Percentiles rank a stretch among this genome's conserved stretches.
These are phyloP conservation scores for Durotheca rogersii DNA, from an alignment of 495 filamentous ascomycete species.

Conservation along the genomic window DNA sequence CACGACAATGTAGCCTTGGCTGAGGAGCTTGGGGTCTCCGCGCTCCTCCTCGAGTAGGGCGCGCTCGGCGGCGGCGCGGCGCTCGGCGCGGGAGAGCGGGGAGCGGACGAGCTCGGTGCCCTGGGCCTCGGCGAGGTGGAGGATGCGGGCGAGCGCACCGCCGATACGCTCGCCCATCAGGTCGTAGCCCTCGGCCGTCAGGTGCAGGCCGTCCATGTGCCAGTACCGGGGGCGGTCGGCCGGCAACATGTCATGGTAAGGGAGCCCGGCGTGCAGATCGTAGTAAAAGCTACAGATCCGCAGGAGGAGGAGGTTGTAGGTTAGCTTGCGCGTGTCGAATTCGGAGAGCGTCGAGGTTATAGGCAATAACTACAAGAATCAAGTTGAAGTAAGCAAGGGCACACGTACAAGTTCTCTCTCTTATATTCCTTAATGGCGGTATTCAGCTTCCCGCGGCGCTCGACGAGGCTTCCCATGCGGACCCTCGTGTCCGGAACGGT, in stretches of 20 bases:
- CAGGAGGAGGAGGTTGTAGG: not conserved
- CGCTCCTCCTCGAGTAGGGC: slow-evolving; percentile 46
- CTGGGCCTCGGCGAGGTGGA: slow-evolving; percentile 41
- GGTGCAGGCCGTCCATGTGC: slow-evolving; percentile 61
- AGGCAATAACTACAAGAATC: not conserved
- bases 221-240: slow-evolving; percentile 50
- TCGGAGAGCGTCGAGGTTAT: no score
- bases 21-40: slow-evolving; percentile 40
- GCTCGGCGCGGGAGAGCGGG: slow-evolving; percentile 28
- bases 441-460: slow-evolving; percentile 52
- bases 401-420: slow-evolving; percentile 49
- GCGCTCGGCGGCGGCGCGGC: slow-evolving; percentile 40
- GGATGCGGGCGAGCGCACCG: slow-evolving; percentile 44
- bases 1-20: slow-evolving; percentile 50
- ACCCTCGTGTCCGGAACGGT: slow-evolving; percentile 55
- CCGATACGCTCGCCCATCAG: slow-evolving; percentile 57
- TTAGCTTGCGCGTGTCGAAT: no score
- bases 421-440: slow-evolving; percentile 49
- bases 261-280: slow-evolving; percentile 54
- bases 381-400: no score
- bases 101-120: slow-evolving; percentile 29
- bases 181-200: slow-evolving; percentile 60
- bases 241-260: slow-evolving; percentile 50
- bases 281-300: slow-evolving; percentile 50
- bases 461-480: slow-evolving; percentile 32